Base-by-base conservation (phyloP, 371 early-diverging fungal genomes). In the Lichtheimia corymbifera region DNA sequence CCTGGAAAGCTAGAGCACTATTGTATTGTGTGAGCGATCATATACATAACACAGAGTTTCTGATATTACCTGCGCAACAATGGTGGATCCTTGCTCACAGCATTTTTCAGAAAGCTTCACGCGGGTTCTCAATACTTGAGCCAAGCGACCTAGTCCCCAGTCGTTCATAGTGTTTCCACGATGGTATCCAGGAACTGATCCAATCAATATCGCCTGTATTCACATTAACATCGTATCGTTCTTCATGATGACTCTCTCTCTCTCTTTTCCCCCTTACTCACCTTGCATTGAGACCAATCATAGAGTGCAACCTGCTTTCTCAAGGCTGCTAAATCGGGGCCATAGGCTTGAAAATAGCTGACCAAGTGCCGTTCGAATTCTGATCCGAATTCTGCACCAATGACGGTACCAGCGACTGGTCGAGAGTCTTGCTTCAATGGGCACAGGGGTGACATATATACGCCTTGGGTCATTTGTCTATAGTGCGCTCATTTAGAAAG, bases 1-100 rank as follows among this genome's bases (percentile, higher is more conserved):
- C 80, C 77, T 0, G 87, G 88, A 18, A 86, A 72, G 53, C 84
- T 83, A 1, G 89, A 89, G 47, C 82, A 85, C 83, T 88, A 54
- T 56, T 27, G 30, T 12, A 40, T 42, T 28, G 42, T 28, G 42
- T 18, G 15, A 40, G 55, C 7, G 27, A 50, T 17, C 18, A 47
- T 40, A 15, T 7, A 15, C 22, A 18, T 0, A 40, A 6, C 4
- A n/a, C 4, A n/a, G 20, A 22, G 15, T 47, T 47, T 5, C 5
- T 44, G 14, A 17, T 41, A 24, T 47, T 71, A 77, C 83, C 74
- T 82, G 83, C 12, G 71, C 65, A 43, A 82, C 63, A 14, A 84
- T 47, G 5, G 68, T 68, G 7, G 81, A 79, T 43, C 43, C 43
- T 0, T 64, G 61, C 0, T 50, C 50, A 18, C 59, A 44, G 52